Evolutionary conservation across 2,329 filamentous ascomycete species (phyloP).

Genomic region (Daldinia eschscholtzii): DNA sequence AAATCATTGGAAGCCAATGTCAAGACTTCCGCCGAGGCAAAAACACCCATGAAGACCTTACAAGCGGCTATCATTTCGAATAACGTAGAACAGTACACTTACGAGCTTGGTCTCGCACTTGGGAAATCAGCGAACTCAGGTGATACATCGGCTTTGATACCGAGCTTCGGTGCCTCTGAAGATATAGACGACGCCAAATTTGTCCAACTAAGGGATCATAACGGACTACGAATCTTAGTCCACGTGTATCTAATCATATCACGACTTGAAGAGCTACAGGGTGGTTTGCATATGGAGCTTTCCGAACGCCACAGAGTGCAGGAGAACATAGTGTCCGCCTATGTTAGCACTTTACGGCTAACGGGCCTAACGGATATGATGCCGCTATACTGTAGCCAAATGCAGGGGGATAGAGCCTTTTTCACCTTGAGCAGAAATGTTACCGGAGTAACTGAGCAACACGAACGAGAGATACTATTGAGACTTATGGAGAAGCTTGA

Average conservation of each 20-base stretch:
- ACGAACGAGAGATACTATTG: slow-evolving; percentile 76
- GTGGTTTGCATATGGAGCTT: slow-evolving; percentile 56
- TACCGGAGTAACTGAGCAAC: slow-evolving; percentile 75
- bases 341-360: slow-evolving; percentile 82
- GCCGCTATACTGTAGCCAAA: slow-evolving; percentile 87
- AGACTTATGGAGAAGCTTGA: slow-evolving; percentile 80
- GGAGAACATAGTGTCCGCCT: slow-evolving; percentile 83
- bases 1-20: slow-evolving; percentile 69
- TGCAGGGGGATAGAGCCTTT: slow-evolving; percentile 74
- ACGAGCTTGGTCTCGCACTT: slow-evolving; percentile 68
- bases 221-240: slow-evolving; percentile 75
- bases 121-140: slow-evolving; percentile 62
- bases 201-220: slow-evolving; percentile 68
- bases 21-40: slow-evolving; percentile 69
- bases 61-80: slow-evolving; percentile 81
- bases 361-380: slow-evolving; percentile 81
- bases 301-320: slow-evolving; percentile 62
- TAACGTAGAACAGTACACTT: slow-evolving; percentile 68
- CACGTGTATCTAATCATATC: slow-evolving; percentile 76
- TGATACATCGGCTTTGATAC: slow-evolving; percentile 59
- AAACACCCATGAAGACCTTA: slow-evolving; percentile 77
- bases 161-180: slow-evolving; percentile 52
- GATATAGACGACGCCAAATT: slow-evolving; percentile 61
- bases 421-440: slow-evolving; percentile 81
- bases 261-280: slow-evolving; percentile 71